Conservation (phyloP, 2,329 filamentous ascomycete genomes). For the Ilyonectria mors-panacis region DNA sequence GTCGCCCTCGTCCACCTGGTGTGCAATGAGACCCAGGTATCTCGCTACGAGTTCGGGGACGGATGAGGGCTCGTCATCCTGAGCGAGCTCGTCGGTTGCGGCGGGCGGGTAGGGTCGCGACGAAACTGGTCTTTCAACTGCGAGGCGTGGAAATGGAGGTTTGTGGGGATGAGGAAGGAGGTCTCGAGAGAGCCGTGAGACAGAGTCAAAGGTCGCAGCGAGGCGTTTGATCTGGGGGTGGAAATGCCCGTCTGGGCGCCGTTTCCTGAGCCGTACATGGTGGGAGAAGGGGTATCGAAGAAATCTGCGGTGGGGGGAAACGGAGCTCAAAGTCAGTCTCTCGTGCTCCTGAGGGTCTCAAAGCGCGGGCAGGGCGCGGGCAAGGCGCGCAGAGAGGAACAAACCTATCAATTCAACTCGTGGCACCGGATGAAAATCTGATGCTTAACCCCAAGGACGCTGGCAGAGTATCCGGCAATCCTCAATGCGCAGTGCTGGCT, state of each 20-base stretch:
- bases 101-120: constrained; percentile 83
- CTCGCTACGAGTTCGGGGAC: constrained; percentile 91
- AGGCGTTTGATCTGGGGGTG: constrained; percentile 93
- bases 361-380: constrained; percentile 10
- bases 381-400: constrained; percentile 27
- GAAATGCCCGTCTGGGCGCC: constrained; percentile 96
- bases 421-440: constrained; percentile 41
- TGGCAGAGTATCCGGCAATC: constrained; percentile 45
- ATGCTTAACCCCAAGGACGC: constrained; percentile 49
- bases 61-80: constrained; percentile 99
- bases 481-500: constrained; percentile 48
- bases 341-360: constrained; percentile 1
- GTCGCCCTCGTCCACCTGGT: constrained; percentile 92
- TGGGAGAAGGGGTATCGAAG: constrained; percentile 63
- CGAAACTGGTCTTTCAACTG: constrained; percentile 96
- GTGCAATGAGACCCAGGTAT: constrained; percentile 91
- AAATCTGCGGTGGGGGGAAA: constrained; percentile 44
- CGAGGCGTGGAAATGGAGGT: constrained; percentile 94
- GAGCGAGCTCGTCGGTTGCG: constrained; percentile 96
- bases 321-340: constrained; percentile 38
- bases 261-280: constrained; percentile 88
- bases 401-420: constrained; percentile 53
- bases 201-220: constrained; percentile 91
- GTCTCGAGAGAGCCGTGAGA: constrained; percentile 96
- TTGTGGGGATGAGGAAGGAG: constrained; percentile 94